Percentiles rank a stretch among this genome's conserved stretches.
Conservation (phyloP, 345 rosid species). For the Eucalyptus tenuipes region DNA sequence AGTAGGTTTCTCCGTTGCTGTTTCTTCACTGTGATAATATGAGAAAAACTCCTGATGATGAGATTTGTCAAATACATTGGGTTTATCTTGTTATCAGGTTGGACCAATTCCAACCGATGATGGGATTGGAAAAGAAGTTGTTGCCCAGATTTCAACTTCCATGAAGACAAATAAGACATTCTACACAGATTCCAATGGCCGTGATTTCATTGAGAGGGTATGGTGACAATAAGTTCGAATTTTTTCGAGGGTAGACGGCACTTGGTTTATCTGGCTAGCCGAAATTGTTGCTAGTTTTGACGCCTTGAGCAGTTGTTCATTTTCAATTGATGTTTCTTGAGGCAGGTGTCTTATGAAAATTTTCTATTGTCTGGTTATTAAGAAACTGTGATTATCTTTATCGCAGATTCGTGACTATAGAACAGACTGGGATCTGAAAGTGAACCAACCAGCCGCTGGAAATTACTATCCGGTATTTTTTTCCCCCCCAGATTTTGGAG, state of each 20-base stretch:
- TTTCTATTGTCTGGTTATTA: background rate
- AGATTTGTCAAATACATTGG: background rate
- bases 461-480: conserved; percentile 80
- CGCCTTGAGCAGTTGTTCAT: background rate
- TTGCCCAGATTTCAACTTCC: conserved; percentile 3
- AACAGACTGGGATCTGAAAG: conserved; percentile 88
- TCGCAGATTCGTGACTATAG: conserved; percentile 87
- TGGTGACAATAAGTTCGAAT: background rate
- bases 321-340: background rate
- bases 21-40: background rate
- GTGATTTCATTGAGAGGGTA: conserved; percentile 15
- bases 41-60: background rate
- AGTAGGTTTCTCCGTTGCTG: conserved; percentile 29
- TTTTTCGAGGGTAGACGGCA: background rate
- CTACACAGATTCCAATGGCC: conserved; percentile 11
- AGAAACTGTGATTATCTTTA: background rate
- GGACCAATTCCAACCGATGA: conserved; percentile 9
- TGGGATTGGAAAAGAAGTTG: conserved; percentile 8
- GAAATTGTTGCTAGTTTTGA: background rate
- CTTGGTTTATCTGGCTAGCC: background rate
- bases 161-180: conserved; percentile 5
- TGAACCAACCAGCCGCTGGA: conserved; percentile 87
- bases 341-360: background rate
- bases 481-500: conserved; percentile 20
- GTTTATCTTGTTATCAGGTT: conserved; percentile 3